These are phyloP conservation scores for Trichoderma asperelloides DNA, from an alignment of 495 filamentous ascomycete species.

Conservation along the genomic window DNA sequence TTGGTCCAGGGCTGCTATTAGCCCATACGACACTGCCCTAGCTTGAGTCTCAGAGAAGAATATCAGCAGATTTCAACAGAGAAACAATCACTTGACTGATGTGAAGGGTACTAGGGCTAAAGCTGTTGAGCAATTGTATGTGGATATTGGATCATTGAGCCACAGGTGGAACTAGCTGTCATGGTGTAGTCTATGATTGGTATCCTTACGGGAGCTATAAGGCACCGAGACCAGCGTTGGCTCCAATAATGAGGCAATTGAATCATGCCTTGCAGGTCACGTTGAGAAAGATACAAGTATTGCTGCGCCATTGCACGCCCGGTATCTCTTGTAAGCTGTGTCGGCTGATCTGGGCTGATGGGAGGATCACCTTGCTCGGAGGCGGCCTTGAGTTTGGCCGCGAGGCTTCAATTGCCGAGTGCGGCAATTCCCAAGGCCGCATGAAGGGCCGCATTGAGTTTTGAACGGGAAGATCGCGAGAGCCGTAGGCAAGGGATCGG, in stretches of 20 bases:
- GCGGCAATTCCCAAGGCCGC: not conserved
- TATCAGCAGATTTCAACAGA: not conserved
- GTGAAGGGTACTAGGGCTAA: not conserved
- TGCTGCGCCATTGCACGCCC: not conserved
- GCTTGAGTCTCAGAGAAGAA: not conserved
- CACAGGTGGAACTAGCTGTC: not conserved
- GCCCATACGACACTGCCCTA: not conserved
- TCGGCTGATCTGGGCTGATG: not conserved
- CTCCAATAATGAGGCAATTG: not conserved
- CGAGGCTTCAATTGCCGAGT: not conserved
- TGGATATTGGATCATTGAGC: not conserved
- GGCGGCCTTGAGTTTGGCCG: not conserved
- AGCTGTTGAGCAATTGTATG: not conserved
- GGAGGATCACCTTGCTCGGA: not conserved
- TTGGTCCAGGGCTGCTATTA: not conserved
- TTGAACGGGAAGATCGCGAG: slow-evolving; percentile 3
- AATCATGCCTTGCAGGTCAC: not conserved
- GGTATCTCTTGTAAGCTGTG: not conserved
- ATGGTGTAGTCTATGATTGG: not conserved
- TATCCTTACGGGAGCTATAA: not conserved
- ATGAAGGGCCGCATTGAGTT: not conserved
- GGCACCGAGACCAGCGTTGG: not conserved
- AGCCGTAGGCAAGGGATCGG: not conserved
- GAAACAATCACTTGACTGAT: not conserved
- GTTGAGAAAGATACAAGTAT: not conserved